Evolutionary conservation across 129 eudicot species (phyloP), one percentile per base, ranked within the genome.

Genomic region (Tagetes erecta): DNA sequence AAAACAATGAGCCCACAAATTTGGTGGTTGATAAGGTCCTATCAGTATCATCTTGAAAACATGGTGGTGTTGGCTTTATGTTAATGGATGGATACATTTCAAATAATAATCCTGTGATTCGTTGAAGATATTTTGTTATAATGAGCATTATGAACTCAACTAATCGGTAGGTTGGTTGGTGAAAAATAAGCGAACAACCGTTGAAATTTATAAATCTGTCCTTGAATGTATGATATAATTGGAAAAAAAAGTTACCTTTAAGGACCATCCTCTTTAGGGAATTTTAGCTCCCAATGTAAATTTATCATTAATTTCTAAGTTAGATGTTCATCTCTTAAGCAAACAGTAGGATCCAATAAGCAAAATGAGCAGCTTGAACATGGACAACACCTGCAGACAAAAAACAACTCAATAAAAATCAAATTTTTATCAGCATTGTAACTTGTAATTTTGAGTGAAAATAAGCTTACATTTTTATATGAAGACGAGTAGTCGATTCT

Each of bases 401-500:
- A 33, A 49, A 33, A 70, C 34, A 41, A 5, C 34, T 70, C 34
- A 11, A 8, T 41, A 60, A 27, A 39, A 49, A 38, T 5, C 41
- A 8, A 64, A 13, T 37, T 37, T 40, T 59, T n/a, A 31, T 42
- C 7, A 60, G 11, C 6, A 59, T 60, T 60, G 42, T 35, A 60
- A 60, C 8, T 4, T 36, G 10, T 11, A 4, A 62, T 5, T 20
- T 8, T 42, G 8, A 11, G 67, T 60, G 67, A 37, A 33, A 3
- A 0, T 0, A 8, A 73, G 31, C 96, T 81, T 83, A 91, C 97
- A 42, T 80, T 83, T 76, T 67, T 80, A 75, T 44, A 66, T 46
- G 95, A 86, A 86, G 88, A 82, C 2, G 96, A 86, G 71, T 87
- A 89, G 53, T 90, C 88, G 64, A 93, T 86, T 10, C 76, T 77